Evolutionary conservation across 78 protist genomes (phyloP), one percentile per base, ranked within the genome.

Genomic region (Isochrysis galbana): DNA sequence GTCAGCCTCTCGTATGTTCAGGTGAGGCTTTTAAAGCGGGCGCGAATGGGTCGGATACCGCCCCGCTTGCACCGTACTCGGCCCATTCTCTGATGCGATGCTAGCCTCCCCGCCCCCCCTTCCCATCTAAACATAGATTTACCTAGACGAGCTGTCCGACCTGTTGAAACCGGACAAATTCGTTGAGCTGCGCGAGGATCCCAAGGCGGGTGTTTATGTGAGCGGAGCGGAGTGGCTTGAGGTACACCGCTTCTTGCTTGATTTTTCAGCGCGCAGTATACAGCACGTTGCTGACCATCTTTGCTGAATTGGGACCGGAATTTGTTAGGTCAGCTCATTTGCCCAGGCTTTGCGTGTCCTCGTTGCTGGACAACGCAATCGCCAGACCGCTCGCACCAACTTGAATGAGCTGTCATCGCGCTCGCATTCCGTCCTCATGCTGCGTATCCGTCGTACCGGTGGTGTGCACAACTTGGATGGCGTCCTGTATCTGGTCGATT

Each of bases 401-500:
- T 61, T 93, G 74, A 93, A 93, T 89, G 36, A 74, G 1, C 48
- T 55, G 29, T 93, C 92, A 11, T 89, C 92, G 42, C 87, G 92
- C 36, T 93, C 92, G 69, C 97, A 96, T 54, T 87, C 94, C 91
- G 19, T 95, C 61, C 88, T 95, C 48, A 96, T 96, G 39, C 0
- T 96, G 42, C 39, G 87, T 91, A 46, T 96, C n/a, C n/a, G 45
- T 92, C 91, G 90, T 21, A 41, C 32, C 88, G 94, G n/a, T 92
- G 67, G 67, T 10, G 10, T 10, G 10, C 67, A 54, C 67, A 19
- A 10, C 19, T 54, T 54, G 32, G 67, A 25, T 17, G 98, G 97
- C 45, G 95, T 94, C 92, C 91, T 98, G 44, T 96, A 96, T 90
- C 92, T 98, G 32, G 98, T 98, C 38, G 98, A 98, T 90, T 94